These are phyloP conservation scores for Rosa lucieae DNA, from an alignment of 306 rosid species.

Conservation along the genomic window DNA sequence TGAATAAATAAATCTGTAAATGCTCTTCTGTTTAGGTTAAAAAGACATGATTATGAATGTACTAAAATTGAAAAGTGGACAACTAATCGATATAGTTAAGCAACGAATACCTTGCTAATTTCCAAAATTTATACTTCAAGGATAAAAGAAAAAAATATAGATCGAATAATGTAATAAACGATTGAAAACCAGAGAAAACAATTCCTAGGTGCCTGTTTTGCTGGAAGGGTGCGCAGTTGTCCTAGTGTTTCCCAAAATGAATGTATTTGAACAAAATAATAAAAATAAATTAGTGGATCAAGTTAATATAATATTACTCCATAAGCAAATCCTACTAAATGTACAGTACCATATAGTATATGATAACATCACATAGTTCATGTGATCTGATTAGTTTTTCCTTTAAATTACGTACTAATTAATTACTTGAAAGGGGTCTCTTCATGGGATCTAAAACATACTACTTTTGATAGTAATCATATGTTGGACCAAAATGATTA, in stretches of 20 bases:
- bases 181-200: background rate
- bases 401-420: background rate
- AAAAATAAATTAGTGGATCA: background rate
- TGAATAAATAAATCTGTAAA: background rate
- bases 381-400: background rate
- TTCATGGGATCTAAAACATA: slow-evolving; percentile 20
- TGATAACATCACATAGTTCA: background rate
- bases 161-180: background rate
- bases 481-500: slow-evolving; percentile 40
- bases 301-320: background rate
- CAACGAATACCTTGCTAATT: too few species aligned
- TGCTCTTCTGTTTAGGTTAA: too few species aligned
- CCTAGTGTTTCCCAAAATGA: background rate
- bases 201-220: background rate
- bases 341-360: background rate
- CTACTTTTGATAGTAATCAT: slow-evolving; percentile 17
- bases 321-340: background rate
- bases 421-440: background rate
- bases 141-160: background rate
- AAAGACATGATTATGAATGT: background rate
- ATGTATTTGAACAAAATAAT: background rate
- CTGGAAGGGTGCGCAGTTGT: background rate
- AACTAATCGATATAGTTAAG: too few species aligned
- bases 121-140: too few species aligned
- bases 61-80: background rate